Conservation (phyloP, 495 filamentous ascomycete genomes). For the Diplogelasinospora grovesii region DNA sequence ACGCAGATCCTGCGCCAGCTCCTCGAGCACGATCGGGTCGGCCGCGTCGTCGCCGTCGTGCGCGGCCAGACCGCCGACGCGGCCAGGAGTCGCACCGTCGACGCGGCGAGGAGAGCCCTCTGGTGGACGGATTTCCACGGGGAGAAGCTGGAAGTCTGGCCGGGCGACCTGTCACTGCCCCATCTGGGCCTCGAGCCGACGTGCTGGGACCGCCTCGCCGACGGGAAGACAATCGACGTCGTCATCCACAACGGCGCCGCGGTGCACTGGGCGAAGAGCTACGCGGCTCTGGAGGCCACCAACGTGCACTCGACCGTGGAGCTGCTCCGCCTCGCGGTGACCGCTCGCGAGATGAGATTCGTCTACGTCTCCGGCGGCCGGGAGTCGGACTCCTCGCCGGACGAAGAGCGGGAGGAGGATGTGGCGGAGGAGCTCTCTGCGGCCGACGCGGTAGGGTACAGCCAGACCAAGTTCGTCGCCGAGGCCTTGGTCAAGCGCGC, state of each 20-base stretch:
- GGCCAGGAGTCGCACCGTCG: constrained; percentile 46
- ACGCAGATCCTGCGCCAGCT: constrained; percentile 73
- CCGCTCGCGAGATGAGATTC: too few relatives aligned
- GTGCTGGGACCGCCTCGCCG: constrained; percentile 60
- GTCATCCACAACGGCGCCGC: constrained; percentile 87
- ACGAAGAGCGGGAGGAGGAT: too few relatives aligned
- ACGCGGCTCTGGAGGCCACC: constrained; percentile 63
- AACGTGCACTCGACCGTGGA: constrained; percentile 83
- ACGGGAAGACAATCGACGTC: constrained; percentile 65
- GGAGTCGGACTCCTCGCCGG: too few relatives aligned
- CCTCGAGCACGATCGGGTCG: constrained; percentile 51
- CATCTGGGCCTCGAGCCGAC: constrained; percentile 62
- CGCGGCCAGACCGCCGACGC: constrained; percentile 48
- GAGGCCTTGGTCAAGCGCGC: too few relatives aligned
- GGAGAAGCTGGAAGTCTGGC: constrained; percentile 74
- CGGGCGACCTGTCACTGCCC: constrained; percentile 57
- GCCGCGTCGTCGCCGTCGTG: constrained; percentile 70
- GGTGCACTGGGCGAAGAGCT: constrained; percentile 82
- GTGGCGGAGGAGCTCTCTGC: too few relatives aligned
- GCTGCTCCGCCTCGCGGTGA: too few relatives aligned
- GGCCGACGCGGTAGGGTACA: too few relatives aligned
- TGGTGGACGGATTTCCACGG: too few relatives aligned
- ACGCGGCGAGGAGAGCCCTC: too few relatives aligned
- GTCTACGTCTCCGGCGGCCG: too few relatives aligned
- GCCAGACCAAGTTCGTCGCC: too few relatives aligned